Percentiles rank a stretch among this genome's conserved stretches.
Conservation (phyloP, 2,329 filamentous ascomycete genomes). For the Fusarium sp. region DNA sequence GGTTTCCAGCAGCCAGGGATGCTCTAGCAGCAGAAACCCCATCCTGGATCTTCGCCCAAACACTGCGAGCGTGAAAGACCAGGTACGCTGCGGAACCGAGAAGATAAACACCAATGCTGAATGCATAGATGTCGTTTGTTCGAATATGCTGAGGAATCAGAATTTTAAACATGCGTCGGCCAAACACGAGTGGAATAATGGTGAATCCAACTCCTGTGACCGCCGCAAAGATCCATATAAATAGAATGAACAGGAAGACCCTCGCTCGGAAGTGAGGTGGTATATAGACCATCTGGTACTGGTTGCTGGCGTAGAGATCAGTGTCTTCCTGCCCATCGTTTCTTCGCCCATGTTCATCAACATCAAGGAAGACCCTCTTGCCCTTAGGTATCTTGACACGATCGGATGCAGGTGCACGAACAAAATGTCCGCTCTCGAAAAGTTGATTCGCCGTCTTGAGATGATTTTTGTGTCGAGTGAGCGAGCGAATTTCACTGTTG, state of each 20-base stretch:
- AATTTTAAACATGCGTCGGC: conserved; percentile 78
- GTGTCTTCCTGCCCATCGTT: conserved; percentile 63
- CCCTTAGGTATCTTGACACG: conserved; percentile 94
- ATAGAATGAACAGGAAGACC: conserved; percentile 85
- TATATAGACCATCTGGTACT: conserved; percentile 80
- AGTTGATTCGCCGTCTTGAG: conserved; percentile 65
- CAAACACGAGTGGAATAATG: conserved; percentile 86
- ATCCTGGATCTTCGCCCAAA: conserved; percentile 47
- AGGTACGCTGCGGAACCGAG: conserved; percentile 75
- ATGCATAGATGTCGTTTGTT: conserved; percentile 96
- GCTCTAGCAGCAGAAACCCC: conserved; percentile 42
- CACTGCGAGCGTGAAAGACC: conserved; percentile 59
- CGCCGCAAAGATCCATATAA: conserved; percentile 94
- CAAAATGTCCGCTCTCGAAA: conserved; percentile 79
- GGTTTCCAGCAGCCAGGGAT: conserved; percentile 36
- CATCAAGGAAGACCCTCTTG: conserved; percentile 78
- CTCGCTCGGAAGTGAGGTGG: conserved; percentile 85
- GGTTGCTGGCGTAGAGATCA: conserved; percentile 64
- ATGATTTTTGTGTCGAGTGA: conserved; percentile 53
- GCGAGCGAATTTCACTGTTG: conserved; percentile 47
- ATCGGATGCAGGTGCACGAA: conserved; percentile 92
- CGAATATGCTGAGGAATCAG: conserved; percentile 76
- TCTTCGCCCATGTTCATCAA: conserved; percentile 73
- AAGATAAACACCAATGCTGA: conserved; percentile 88
- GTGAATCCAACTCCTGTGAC: conserved; percentile 86